A percentile compares a stretch with the other conserved stretches of the same genome.
These are phyloP conservation scores for Colletotrichum neosansevieriae DNA, from an alignment of 2,329 filamentous ascomycete genomes.

Conservation along the genomic window DNA sequence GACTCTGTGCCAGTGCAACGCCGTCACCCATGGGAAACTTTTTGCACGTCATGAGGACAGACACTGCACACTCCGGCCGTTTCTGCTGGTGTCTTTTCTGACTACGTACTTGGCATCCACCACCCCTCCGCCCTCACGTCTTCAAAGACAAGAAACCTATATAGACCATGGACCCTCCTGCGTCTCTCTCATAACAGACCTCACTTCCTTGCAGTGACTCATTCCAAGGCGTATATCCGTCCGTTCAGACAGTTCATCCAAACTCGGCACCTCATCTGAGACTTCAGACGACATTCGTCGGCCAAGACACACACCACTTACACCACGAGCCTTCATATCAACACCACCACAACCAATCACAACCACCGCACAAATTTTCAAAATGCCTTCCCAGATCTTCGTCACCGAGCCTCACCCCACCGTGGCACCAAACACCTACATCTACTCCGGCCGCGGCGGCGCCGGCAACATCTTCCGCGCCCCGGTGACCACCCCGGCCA, in stretches of 20 bases:
- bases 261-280: constrained; percentile 10
- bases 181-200: background rate
- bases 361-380: constrained; percentile 28
- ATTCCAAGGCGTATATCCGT: constrained; percentile 20
- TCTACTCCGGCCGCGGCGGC: constrained; percentile 67
- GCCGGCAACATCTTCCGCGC: constrained; percentile 68
- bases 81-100: background rate
- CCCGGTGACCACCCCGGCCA: constrained; percentile 53
- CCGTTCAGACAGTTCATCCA: constrained; percentile 10
- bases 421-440: constrained; percentile 59
- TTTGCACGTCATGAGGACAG: constrained; percentile 38
- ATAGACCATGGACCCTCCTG: constrained; percentile 36
- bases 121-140: constrained; percentile 11
- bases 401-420: constrained; percentile 64
- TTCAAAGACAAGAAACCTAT: constrained; percentile 28
- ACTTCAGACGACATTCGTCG: constrained; percentile 32
- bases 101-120: constrained; percentile 21
- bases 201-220: constrained; percentile 21
- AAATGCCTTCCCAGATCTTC: constrained; percentile 58
- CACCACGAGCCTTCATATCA: constrained; percentile 18
- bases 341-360: background rate
- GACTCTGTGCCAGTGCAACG: constrained; percentile 31
- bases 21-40: constrained; percentile 32
- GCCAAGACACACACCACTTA: constrained; percentile 24
- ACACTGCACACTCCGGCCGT: constrained; percentile 26